Percentiles rank a stretch among this genome's conserved stretches.
These are phyloP conservation scores for Skeletonema marinoi DNA, from an alignment of 108 stramenopile genomes.

Conservation along the genomic window DNA sequence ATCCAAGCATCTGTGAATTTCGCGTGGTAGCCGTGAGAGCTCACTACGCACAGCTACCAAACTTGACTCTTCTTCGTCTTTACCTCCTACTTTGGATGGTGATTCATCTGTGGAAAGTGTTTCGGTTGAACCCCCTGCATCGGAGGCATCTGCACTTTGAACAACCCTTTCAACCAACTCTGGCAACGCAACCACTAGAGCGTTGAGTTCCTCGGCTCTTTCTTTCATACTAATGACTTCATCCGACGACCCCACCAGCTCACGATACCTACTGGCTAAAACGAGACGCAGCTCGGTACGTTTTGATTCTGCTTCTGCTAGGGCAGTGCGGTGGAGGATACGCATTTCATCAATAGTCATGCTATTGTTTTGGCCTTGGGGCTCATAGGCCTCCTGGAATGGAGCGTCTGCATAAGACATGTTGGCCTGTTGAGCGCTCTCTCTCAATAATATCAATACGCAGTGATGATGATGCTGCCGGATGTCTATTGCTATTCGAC, in stretches of 20 bases:
- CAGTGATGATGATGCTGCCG: not conserved
- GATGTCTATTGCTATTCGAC: too few relatives aligned
- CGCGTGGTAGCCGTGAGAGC: constrained; percentile 60
- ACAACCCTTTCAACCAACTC: constrained; percentile 64
- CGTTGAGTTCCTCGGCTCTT: constrained; percentile 74
- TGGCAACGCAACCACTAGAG: constrained; percentile 67
- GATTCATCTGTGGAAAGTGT: constrained; percentile 1
- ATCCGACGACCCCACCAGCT: constrained; percentile 83
- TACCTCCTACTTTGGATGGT: not conserved
- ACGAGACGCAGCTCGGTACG: constrained; percentile 86
- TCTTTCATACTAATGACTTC: constrained; percentile 87
- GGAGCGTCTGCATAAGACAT: not conserved
- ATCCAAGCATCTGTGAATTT: constrained; percentile 77
- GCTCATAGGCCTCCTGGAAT: not conserved
- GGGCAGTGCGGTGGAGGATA: constrained; percentile 67
- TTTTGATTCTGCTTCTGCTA: constrained; percentile 84
- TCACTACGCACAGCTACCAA: constrained; percentile 35
- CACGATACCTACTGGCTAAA: constrained; percentile 83
- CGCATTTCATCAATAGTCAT: constrained; percentile 92
- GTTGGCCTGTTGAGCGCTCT: not conserved
- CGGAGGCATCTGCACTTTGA: constrained; percentile 1
- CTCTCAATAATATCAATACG: not conserved
- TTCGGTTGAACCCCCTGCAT: not conserved
- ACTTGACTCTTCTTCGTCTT: not conserved
- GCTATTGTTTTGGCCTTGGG: not conserved